Conservation (phyloP, 73 alveolate genomes). For the Paraurostyla sp. region DNA sequence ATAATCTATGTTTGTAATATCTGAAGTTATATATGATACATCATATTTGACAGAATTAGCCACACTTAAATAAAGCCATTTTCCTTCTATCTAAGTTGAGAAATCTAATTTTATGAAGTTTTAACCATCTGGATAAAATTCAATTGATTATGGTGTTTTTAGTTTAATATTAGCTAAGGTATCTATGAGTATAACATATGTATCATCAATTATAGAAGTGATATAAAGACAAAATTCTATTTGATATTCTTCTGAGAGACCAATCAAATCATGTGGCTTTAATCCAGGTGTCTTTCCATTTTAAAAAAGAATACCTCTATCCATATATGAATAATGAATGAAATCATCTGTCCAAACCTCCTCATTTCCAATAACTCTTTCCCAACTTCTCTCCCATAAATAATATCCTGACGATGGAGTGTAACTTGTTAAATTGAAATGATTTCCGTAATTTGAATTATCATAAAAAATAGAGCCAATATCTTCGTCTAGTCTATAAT, state of each 20-base stretch:
- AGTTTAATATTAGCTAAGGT: not conserved
- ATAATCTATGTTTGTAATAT: not conserved
- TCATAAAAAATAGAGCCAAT: not conserved
- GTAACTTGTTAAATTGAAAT: not conserved
- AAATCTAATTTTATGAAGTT: not conserved
- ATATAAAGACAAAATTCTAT: not conserved
- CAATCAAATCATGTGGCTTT: not conserved
- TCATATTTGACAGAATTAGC: not conserved
- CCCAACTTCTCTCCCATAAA: slow-evolving; percentile 7
- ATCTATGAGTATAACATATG: not conserved
- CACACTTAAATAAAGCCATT: not conserved
- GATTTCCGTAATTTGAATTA: not conserved
- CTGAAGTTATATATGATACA: not conserved
- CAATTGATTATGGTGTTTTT: not conserved
- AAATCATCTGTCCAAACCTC: not conserved
- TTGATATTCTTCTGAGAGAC: not conserved
- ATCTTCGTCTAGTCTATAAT: slow-evolving; percentile 23
- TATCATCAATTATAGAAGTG: not conserved
- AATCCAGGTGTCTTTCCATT: not conserved
- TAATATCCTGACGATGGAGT: not conserved
- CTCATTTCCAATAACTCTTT: too few relatives aligned
- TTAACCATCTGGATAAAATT: not conserved
- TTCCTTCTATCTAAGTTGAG: not conserved
- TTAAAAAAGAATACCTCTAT: not conserved
- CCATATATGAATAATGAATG: not conserved